Percentiles rank a stretch among this genome's conserved stretches.
Conservation (phyloP, 805 yeast genomes). For the Helenozyma rhizophorensis region DNA sequence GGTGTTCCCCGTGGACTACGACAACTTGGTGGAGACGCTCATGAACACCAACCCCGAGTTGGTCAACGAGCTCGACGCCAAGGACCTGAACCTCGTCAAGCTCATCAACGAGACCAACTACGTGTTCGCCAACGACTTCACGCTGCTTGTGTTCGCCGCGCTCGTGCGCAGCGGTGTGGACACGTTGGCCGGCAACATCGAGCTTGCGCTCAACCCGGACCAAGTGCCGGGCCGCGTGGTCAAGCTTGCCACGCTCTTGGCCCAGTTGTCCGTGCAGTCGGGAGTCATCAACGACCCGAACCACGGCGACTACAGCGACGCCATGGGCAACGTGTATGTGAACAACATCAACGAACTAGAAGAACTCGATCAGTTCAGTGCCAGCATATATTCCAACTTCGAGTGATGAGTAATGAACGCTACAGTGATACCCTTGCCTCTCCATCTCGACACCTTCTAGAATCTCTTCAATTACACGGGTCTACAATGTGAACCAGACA, state of each 20-base stretch:
- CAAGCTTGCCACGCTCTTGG: conserved; percentile 62
- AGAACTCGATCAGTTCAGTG: conserved; percentile 82
- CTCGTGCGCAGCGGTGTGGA: conserved; percentile 31
- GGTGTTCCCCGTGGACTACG: conserved; percentile 36
- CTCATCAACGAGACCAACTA: conserved; percentile 44
- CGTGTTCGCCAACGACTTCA: conserved; percentile 32
- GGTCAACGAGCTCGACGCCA: conserved; percentile 31
- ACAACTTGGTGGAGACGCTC: conserved; percentile 42
- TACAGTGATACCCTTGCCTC: too few species aligned
- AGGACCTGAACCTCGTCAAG: conserved; percentile 33
- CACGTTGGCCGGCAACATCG: conserved; percentile 33
- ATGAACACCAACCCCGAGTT: conserved; percentile 44
- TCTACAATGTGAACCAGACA: too few species aligned
- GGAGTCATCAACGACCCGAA: conserved; percentile 46
- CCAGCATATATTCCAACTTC: conserved; percentile 83
- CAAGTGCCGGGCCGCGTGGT: conserved; percentile 13
- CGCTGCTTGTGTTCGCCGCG: conserved; percentile 26
- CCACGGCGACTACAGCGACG: conserved; percentile 18
- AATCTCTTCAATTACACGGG: too few species aligned
- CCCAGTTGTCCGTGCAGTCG: conserved; percentile 64
- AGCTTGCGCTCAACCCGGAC: conserved; percentile 21
- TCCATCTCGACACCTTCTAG: too few species aligned
- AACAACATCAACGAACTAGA: conserved; percentile 38
- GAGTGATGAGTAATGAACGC: conserved; percentile 28
- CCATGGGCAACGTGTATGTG: conserved; percentile 37